Conservation (phyloP, 2,329 filamentous ascomycete genomes). For the Neofusicoccum parvum region DNA sequence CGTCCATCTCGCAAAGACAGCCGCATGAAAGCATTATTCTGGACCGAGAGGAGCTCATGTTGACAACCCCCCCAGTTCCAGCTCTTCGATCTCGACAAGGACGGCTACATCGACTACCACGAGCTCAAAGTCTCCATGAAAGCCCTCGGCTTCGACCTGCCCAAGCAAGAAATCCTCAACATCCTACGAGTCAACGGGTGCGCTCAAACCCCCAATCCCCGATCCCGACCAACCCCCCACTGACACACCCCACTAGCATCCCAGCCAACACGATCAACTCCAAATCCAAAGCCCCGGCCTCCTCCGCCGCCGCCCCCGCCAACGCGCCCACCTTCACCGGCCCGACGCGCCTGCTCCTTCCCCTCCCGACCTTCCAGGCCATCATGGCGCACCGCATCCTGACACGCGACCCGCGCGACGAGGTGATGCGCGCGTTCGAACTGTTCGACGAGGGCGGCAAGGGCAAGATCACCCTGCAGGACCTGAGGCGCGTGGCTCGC, state of each 20-base stretch:
- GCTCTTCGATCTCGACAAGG: constrained; percentile 95
- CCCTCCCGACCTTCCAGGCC: constrained; percentile 70
- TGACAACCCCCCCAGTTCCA: constrained; percentile 68
- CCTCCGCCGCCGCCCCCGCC: background rate
- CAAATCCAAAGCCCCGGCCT: constrained; percentile 39
- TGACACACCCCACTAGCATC: constrained; percentile 34
- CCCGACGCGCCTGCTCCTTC: constrained; percentile 68
- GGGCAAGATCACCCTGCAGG: constrained; percentile 85
- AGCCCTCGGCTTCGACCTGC: constrained; percentile 88
- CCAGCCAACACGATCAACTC: constrained; percentile 33
- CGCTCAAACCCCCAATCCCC: constrained; percentile 41
- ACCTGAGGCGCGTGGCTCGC: constrained; percentile 81
- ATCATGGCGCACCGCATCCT: constrained; percentile 78
- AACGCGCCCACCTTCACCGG: constrained; percentile 38
- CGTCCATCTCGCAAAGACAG: constrained; percentile 38
- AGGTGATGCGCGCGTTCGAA: constrained; percentile 87
- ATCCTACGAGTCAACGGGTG: constrained; percentile 78
- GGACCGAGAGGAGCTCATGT: background rate
- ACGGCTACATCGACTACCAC: constrained; percentile 93
- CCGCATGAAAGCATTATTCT: background rate
- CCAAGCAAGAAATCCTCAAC: constrained; percentile 80
- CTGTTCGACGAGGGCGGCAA: constrained; percentile 94
- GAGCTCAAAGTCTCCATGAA: constrained; percentile 97
- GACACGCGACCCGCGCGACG: constrained; percentile 82
- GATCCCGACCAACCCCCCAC: constrained; percentile 31